A percentile compares a stretch with the other conserved stretches of the same genome.
Evolutionary conservation across 768 basidiomycete species (phyloP).

Genomic region (Hebeloma cylindrosporum): DNA sequence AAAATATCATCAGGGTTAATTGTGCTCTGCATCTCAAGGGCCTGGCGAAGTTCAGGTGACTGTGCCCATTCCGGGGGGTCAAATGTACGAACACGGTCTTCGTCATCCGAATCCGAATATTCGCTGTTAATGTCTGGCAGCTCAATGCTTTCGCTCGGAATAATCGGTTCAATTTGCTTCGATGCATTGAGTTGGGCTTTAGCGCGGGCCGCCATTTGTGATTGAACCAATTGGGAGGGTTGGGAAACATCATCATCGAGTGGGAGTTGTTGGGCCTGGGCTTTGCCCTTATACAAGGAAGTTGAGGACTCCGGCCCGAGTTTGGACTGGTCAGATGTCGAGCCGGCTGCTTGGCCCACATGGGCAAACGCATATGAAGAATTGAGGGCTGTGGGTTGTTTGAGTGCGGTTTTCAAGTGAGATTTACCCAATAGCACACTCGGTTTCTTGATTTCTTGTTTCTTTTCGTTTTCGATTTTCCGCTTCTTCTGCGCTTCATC

Average conservation of each 20-base stretch:
- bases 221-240: slow-evolving; percentile 63
- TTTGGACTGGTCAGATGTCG: slow-evolving; percentile 33
- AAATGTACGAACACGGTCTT: slow-evolving; percentile 71
- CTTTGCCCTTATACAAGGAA: slow-evolving; percentile 30
- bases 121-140: slow-evolving; percentile 96
- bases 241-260: slow-evolving; percentile 55
- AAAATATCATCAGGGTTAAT: slow-evolving; percentile 92
- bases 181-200: slow-evolving; percentile 68
- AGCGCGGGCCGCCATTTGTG: slow-evolving; percentile 70
- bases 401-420: slow-evolving; percentile 44
- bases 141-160: slow-evolving; percentile 81
- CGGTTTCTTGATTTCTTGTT: slow-evolving; percentile 58
- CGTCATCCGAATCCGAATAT: slow-evolving; percentile 95
- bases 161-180: slow-evolving; percentile 43
- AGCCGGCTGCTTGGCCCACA: slow-evolving; percentile 24
- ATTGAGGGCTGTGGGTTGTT: slow-evolving; percentile 40
- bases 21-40: slow-evolving; percentile 79
- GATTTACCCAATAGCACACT: slow-evolving; percentile 48
- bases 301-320: slow-evolving; percentile 37
- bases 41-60: slow-evolving; percentile 80
- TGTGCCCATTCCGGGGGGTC: slow-evolving; percentile 88
- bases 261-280: slow-evolving; percentile 21
- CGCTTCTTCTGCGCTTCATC: slow-evolving; percentile 76
- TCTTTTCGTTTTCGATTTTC: slow-evolving; percentile 61
- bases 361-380: slow-evolving; percentile 30